Evolutionary conservation across 2,329 filamentous ascomycete genomes (phyloP).

Genomic region (Fusarium sp.): DNA sequence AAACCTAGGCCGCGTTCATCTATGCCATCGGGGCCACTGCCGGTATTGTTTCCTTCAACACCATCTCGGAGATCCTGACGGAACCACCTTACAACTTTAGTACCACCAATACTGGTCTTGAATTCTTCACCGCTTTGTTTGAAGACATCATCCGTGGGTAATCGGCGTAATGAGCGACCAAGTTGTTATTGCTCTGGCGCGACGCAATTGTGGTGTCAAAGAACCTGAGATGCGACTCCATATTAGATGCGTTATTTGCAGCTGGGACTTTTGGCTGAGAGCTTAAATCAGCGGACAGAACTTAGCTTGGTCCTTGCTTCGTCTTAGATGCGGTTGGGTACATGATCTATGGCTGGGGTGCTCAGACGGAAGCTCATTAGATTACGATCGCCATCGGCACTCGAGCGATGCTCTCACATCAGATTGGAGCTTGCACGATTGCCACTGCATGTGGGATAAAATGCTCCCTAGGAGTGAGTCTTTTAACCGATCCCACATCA

Average conservation of each 20-base stretch:
- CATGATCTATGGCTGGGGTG: not conserved
- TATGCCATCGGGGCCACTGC: not conserved
- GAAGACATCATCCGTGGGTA: too few relatives aligned
- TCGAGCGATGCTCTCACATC: not conserved
- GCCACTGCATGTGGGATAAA: too few relatives aligned
- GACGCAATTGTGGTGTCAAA: not conserved
- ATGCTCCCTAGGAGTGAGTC: not conserved
- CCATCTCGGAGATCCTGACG: not conserved
- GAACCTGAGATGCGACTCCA: not conserved
- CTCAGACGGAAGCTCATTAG: not conserved
- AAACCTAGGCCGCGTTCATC: not conserved
- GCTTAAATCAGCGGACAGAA: too few relatives aligned
- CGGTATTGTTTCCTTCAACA: not conserved
- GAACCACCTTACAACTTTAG: not conserved
- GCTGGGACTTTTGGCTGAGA: too few relatives aligned
- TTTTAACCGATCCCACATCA: fast-evolving
- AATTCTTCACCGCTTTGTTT: fast-evolving
- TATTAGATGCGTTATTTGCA: too few relatives aligned
- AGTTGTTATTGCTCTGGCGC: not conserved
- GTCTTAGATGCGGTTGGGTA: not conserved
- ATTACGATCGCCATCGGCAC: not conserved
- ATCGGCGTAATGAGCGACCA: not conserved
- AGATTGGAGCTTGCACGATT: not conserved
- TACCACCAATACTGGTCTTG: not conserved
- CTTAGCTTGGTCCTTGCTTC: too few relatives aligned